Percentiles rank a stretch among this genome's conserved stretches.
Conservation (phyloP, 805 yeast genomes). For the Myxozyma sirexii region DNA sequence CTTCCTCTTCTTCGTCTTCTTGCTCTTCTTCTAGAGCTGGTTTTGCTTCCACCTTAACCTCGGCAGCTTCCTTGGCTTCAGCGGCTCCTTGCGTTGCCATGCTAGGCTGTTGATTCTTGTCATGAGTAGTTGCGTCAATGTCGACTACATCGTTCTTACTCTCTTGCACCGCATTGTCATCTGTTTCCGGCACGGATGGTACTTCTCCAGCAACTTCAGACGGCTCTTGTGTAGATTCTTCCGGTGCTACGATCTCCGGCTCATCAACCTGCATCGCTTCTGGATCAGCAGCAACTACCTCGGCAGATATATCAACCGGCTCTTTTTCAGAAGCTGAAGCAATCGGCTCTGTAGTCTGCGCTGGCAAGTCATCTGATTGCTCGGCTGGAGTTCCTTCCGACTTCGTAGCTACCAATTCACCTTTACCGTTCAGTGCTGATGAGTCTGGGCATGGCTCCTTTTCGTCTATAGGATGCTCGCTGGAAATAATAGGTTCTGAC, state of each 20-base stretch:
- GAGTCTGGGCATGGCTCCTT: no score
- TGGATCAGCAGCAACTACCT: not conserved
- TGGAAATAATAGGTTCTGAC: no score
- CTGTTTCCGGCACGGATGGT: not conserved
- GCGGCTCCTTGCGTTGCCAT: not conserved
- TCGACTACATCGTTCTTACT: not conserved
- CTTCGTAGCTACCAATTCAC: no score
- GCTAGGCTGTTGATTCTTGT: not conserved
- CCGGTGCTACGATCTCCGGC: not conserved
- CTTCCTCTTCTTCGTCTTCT: constrained; percentile 1
- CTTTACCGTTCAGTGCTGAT: no score
- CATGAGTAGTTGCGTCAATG: not conserved
- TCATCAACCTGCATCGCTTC: not conserved
- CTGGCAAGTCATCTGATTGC: no score
- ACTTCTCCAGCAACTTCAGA: not conserved
- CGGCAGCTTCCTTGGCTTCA: not conserved
- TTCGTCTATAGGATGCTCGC: no score
- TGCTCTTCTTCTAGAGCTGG: constrained; percentile 1
- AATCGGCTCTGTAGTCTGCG: not conserved
- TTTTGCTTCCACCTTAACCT: not conserved
- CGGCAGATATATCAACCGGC: no score
- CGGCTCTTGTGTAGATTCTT: not conserved
- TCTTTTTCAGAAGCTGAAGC: not conserved
- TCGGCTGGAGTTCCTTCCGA: no score
- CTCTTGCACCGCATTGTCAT: not conserved